phyloP scores from a whole-genome alignment of 78 protist species.

The Andalucia godoyi region DNA sequence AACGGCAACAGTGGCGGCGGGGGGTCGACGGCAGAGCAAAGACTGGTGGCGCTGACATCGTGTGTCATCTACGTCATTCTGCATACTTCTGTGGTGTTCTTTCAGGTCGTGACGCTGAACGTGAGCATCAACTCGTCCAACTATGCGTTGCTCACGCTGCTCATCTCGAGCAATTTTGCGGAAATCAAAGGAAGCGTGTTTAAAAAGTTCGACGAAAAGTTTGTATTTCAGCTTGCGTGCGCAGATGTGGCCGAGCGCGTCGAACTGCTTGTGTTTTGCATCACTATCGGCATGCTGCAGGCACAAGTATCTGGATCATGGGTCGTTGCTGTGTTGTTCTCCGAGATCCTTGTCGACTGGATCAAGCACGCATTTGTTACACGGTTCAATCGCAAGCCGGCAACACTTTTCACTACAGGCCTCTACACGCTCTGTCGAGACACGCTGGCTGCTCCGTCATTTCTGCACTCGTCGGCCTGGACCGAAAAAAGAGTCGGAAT shows the following conservation, averaged over 20 bases:
- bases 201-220: conserved; percentile 40
- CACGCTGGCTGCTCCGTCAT: no score
- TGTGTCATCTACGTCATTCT: conserved; percentile 6
- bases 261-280: conserved; percentile 31
- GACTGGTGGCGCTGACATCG: conserved; percentile 21
- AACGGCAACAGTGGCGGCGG: not conserved
- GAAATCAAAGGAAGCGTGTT: conserved; percentile 81
- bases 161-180: conserved; percentile 67
- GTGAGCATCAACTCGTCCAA: conserved; percentile 73
- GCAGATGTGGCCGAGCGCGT: conserved; percentile 68
- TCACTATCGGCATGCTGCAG: conserved; percentile 31
- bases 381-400: conserved; percentile 67
- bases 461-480: no score
- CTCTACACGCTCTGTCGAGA: no score
- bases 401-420: no score
- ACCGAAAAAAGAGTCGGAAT: no score
- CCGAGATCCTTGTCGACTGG: conserved; percentile 62
- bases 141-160: conserved; percentile 60
- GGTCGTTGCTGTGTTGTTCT: conserved; percentile 3
- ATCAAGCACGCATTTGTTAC: conserved; percentile 78
- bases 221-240: conserved; percentile 51
- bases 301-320: conserved; percentile 20
- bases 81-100: conserved; percentile 32
- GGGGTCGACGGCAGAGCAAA: not conserved
- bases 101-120: conserved; percentile 54